Base-by-base conservation (phyloP, 441 rosid genomes). In the Pelargonium citronellum region DNA sequence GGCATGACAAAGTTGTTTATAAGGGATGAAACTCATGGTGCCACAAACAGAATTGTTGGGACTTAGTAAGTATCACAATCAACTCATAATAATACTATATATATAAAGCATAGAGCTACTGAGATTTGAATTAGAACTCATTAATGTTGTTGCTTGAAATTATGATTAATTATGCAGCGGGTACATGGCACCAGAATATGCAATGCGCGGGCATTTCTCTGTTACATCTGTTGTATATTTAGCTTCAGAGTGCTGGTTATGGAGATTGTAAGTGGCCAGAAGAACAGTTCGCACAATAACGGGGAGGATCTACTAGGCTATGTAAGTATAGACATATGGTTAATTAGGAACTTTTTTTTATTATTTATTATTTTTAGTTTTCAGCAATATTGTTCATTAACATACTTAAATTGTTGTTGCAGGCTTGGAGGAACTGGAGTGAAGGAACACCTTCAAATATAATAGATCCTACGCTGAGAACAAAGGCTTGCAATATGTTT, bases 351-450 rank as follows among this genome's bases (percentile, higher is more conserved):
- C 1, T 22, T 22, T 22, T 22, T 22, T 22, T 22, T 22, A 1
- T 22, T 22, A n/a, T n/a, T n/a, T n/a, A n/a, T n/a, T n/a, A n/a
- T n/a, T n/a, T n/a, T n/a, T n/a, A n/a, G n/a, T n/a, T 22, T 22
- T 22, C 24, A 22, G 24, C 24, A 22, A 22, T 22, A 22, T 22
- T 22, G 24, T 22, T 22, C 24, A 22, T 22, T 22, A 22, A 0
- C 24, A 22, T 22, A 22, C 24, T 1, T 5, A 2, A 22, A n/a
- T 37, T 30, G 24, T 70, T 10, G 17, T 69, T 60, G 64, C 76
- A 85, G 84, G 84, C 78, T 1, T 82, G 87, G 89, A 82, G 17
- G 27, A 69, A 68, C 24, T 87, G 91, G 89, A 75, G 78, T 0
- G 83, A 72, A 62, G 79, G 82, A 7, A 72, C 78, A 51, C 30